Evolutionary conservation across 768 basidiomycete species (phyloP), one percentile per base, ranked within the genome.

Genomic region (Pisolithus microcarpus): DNA sequence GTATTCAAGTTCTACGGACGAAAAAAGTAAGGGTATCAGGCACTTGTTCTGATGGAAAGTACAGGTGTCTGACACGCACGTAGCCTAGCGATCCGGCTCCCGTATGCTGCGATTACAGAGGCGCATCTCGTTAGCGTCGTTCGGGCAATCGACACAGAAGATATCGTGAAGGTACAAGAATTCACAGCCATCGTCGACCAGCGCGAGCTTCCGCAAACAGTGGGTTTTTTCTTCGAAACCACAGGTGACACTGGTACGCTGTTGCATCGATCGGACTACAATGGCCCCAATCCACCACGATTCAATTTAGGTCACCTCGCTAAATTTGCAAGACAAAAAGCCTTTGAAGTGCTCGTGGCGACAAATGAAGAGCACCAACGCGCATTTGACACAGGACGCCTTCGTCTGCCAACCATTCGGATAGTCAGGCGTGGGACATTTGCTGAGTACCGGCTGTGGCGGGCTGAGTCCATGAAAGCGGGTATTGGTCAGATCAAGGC

Each of bases 381-480:
- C 19, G n/a, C n/a, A 9, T 26, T 5, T 21, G 3, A 8, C 15
- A n/a, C 36, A 7, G 40, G 40, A 13, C 40, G 40, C 23, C 40
- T 42, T 13, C 40, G 40, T 42, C 40, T 42, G 26, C 63, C 63
- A 2, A 61, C 61, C 30, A 52, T 65, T 40, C 59, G 59, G 4
- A 47, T 65, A 3, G 48, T 65, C 4, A 49, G 56, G 19, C 19
- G 48, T 1, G 59, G 63, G 7, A 59, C 56, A 8, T 63, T 62
- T 11, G 31, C 43, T 3, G 61, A 54, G 4, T 63, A 55, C 34
- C 54, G 59, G 46, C 43, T 21, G 34, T 57, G 55, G 53, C 61
- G 42, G 31, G 37, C 38, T 13, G 39, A 64, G 24, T 46, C 50
- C 39, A 42, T 4, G 5, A 57, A 57, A 3, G 6, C 48, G 1